A percentile compares a stretch with the other conserved stretches of the same genome.
Conservation (phyloP, 176 grass and related monocot genomes). For the Microstegium vimineum region DNA sequence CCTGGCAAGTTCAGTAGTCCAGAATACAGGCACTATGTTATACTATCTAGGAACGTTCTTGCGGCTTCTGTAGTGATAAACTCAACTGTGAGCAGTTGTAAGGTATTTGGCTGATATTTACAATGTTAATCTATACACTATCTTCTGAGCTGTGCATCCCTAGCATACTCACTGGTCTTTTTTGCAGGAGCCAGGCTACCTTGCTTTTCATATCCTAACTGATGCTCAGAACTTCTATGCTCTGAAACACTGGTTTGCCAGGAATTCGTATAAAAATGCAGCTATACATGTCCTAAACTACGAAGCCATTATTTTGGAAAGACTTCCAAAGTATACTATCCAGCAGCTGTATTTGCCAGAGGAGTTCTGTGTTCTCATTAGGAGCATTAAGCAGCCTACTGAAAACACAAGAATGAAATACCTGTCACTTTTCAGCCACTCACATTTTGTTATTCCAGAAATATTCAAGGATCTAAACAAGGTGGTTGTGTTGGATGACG, state of each 20-base stretch:
- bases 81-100: slow-evolving; percentile 72
- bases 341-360: slow-evolving; percentile 62
- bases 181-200: slow-evolving; percentile 62
- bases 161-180: slow-evolving; percentile 18
- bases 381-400: slow-evolving; percentile 46
- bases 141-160: slow-evolving; percentile 16
- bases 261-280: slow-evolving; percentile 63
- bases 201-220: slow-evolving; percentile 86
- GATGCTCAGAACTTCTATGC: slow-evolving; percentile 78
- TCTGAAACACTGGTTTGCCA: slow-evolving; percentile 88
- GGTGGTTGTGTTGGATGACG: slow-evolving; percentile 86
- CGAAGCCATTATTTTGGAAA: slow-evolving; percentile 49
- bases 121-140: not conserved
- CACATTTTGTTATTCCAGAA: slow-evolving; percentile 90
- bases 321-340: slow-evolving; percentile 30
- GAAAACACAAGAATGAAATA: slow-evolving; percentile 67
- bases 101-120: slow-evolving; percentile 56
- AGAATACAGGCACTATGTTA: slow-evolving; percentile 62
- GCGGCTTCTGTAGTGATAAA: slow-evolving; percentile 80
- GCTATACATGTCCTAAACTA: slow-evolving; percentile 61
- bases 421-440: slow-evolving; percentile 77
- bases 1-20: slow-evolving; percentile 44
- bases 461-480: slow-evolving; percentile 87
- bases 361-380: slow-evolving; percentile 88
- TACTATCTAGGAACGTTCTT: slow-evolving; percentile 79